Percentiles rank a stretch among this genome's conserved stretches.
phyloP scores from a whole-genome alignment of 345 rosid species.

The Crucihimalaya himalaica region DNA sequence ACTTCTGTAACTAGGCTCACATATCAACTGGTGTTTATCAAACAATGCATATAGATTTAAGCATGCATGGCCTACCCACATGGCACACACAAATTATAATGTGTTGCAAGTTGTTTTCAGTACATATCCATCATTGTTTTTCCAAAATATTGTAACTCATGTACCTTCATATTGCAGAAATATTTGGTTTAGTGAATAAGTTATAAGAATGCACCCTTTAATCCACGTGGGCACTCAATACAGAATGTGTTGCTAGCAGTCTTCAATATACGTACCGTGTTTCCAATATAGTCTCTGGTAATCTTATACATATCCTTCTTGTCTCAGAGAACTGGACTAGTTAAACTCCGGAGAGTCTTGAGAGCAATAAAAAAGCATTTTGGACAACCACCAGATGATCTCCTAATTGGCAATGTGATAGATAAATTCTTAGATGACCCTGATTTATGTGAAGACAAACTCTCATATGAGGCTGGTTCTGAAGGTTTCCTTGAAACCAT shows the following conservation, averaged over 20 bases:
- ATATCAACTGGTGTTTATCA: conserved; percentile 24
- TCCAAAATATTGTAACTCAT: too few species aligned
- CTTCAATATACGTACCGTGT: not conserved
- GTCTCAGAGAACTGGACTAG: conserved; percentile 84
- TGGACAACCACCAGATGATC: conserved; percentile 86
- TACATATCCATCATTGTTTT: too few species aligned
- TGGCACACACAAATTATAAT: conserved; percentile 4
- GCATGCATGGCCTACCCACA: conserved; percentile 22
- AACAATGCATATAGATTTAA: conserved; percentile 9
- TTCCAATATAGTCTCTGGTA: conserved; percentile 29
- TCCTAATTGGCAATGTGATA: conserved; percentile 72
- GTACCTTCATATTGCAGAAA: not conserved
- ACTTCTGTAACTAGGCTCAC: conserved; percentile 22
- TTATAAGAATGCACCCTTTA: conserved; percentile 15
- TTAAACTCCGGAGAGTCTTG: conserved; percentile 95
- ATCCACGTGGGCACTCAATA: not conserved
- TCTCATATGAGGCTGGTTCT: conserved; percentile 83
- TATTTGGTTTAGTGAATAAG: conserved; percentile 5
- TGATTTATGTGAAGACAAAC: conserved; percentile 79
- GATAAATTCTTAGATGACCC: conserved; percentile 87
- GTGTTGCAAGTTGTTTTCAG: conserved; percentile 17
- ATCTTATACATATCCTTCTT: conserved; percentile 24
- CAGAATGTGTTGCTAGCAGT: conserved; percentile 17
- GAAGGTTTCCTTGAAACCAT: conserved; percentile 78
- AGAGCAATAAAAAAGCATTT: conserved; percentile 96